A percentile compares a stretch with the other conserved stretches of the same genome.
phyloP scores from a whole-genome alignment of 177 flowering plant species.

The Vitis hybrid region DNA sequence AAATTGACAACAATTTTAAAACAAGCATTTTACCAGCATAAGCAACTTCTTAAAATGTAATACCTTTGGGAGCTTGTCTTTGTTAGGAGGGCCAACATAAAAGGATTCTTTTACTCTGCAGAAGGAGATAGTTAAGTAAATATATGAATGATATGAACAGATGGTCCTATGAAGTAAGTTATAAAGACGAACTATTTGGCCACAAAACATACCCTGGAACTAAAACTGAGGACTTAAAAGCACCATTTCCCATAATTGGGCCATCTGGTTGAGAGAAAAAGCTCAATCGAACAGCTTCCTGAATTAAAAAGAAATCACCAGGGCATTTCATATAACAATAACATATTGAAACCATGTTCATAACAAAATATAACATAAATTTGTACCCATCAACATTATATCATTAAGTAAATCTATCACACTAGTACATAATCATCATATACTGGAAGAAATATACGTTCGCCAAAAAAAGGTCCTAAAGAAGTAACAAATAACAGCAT shows the following conservation, averaged over 20 bases:
- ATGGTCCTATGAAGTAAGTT: not conserved
- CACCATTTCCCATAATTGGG: conserved; percentile 70
- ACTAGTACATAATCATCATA: too few species aligned
- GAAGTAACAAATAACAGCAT: not conserved
- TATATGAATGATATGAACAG: not conserved
- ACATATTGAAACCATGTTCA: not conserved
- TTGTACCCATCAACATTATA: not conserved
- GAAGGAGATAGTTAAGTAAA: not conserved
- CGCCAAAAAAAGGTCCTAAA: not conserved
- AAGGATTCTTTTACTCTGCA: conserved; percentile 75
- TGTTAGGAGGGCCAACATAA: conserved; percentile 81
- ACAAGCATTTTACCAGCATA: not conserved
- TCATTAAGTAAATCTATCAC: not conserved
- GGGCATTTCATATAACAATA: not conserved
- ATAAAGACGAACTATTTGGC: not conserved
- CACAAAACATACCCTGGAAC: conserved; percentile 70
- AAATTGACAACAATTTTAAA: conserved; percentile 1
- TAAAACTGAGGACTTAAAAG: conserved; percentile 61
- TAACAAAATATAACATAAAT: not conserved
- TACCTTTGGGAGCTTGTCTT: conserved; percentile 96
- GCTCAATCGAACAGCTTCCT: conserved; percentile 77
- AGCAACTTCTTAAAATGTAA: not conserved
- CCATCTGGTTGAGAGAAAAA: conserved; percentile 95
- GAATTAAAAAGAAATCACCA: conserved; percentile 15
- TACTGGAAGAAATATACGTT: not conserved